Evolutionary conservation across 768 basidiomycete genomes (phyloP).

Genomic region (Sarcodon aspratus): DNA sequence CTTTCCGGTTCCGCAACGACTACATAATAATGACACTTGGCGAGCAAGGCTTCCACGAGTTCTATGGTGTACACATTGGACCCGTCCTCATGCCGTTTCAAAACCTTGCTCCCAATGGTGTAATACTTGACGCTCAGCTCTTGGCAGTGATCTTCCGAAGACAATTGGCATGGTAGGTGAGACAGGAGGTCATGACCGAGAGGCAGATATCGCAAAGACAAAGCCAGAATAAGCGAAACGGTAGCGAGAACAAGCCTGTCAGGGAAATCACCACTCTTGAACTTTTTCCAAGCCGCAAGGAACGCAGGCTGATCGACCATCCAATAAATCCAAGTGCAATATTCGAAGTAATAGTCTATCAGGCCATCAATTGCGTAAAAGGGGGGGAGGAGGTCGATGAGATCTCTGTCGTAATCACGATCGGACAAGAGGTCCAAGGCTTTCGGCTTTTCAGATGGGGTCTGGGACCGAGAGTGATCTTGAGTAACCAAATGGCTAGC

Average conservation of each 20-base stretch:
- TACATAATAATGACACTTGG: constrained; percentile 61
- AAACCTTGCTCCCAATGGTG: constrained; percentile 51
- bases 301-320: constrained; percentile 61
- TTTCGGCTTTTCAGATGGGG: constrained; percentile 32
- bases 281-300: constrained; percentile 55
- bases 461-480: constrained; percentile 3
- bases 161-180: constrained; percentile 20
- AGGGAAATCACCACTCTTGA: constrained; percentile 52
- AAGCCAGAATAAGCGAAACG: constrained; percentile 64
- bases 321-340: constrained; percentile 82
- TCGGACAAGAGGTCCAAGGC: constrained; percentile 7
- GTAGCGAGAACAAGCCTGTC: constrained; percentile 65
- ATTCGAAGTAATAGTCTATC: constrained; percentile 70
- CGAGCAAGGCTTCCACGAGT: constrained; percentile 63
- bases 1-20: constrained; percentile 66
- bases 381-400: constrained; percentile 54
- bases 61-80: constrained; percentile 36
- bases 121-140: constrained; percentile 59
- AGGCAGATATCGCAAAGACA: constrained; percentile 65
- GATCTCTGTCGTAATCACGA: constrained; percentile 59
- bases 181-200: constrained; percentile 50
- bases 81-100: constrained; percentile 52
- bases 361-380: constrained; percentile 63
- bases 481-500: constrained; percentile 52
- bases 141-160: constrained; percentile 32